phyloP scores from a whole-genome alignment of 192 early-diverging fungal species.

The Diversispora epigaea region DNA sequence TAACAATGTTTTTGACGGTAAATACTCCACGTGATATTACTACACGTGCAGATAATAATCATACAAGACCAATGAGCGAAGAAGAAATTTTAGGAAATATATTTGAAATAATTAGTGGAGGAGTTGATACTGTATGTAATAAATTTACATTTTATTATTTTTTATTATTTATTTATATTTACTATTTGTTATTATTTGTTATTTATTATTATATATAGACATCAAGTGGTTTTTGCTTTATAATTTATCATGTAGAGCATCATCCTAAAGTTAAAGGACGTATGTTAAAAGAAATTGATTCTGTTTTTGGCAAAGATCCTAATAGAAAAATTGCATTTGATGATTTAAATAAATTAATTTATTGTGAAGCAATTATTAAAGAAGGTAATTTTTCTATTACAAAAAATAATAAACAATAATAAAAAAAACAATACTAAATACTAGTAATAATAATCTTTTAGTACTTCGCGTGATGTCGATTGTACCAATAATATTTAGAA shows the following conservation, averaged over 20 bases:
- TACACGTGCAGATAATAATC: neutral
- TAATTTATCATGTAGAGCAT: constrained; percentile 8
- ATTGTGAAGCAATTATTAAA: constrained; percentile 29
- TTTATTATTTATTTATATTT: neutral
- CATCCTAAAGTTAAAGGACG: constrained; percentile 12
- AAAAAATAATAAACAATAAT: neutral
- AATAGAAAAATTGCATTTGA: constrained; percentile 5
- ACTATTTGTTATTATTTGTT: neutral
- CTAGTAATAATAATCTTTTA: neutral
- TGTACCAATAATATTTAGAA: constrained; percentile 9
- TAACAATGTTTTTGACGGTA: constrained; percentile 22
- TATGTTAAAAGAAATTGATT: constrained; percentile 18
- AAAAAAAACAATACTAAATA: neutral
- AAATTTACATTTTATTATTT: neutral
- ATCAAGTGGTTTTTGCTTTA: constrained; percentile 22
- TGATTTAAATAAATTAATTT: constrained; percentile 19
- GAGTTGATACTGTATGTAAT: constrained; percentile 19
- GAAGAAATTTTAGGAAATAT: constrained; percentile 18
- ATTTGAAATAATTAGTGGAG: constrained; percentile 12
- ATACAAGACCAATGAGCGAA: constrained; percentile 10
- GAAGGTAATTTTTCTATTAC: neutral
- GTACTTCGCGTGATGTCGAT: constrained; percentile 14
- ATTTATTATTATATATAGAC: constrained; percentile 7
- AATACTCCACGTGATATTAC: constrained; percentile 25
- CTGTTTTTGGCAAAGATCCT: neutral